Conservation (phyloP, 2,329 filamentous ascomycete species). For the Pseudogymnoascus sp. region DNA sequence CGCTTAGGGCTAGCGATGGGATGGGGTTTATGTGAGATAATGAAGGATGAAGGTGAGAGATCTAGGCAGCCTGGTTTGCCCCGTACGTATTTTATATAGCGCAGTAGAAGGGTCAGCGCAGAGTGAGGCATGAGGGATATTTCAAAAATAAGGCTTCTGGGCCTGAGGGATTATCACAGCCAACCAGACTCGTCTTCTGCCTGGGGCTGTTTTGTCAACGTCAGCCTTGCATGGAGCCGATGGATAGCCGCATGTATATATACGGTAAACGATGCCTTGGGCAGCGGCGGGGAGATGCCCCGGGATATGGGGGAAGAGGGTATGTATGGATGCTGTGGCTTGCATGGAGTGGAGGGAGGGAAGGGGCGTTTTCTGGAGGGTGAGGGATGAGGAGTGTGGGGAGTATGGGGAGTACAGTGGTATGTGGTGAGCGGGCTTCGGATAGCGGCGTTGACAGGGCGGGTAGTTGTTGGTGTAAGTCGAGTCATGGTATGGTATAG, state of each 20-base stretch:
- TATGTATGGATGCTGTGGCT: neutral
- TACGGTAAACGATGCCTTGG: neutral
- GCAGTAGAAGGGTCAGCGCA: neutral
- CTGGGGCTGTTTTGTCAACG: neutral
- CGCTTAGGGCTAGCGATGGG: neutral
- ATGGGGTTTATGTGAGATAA: neutral
- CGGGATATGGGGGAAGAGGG: neutral
- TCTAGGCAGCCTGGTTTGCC: neutral
- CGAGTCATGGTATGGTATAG: neutral
- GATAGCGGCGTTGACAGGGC: neutral
- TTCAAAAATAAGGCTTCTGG: neutral
- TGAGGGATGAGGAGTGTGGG: neutral
- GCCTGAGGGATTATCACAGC: neutral
- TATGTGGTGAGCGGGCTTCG: neutral
- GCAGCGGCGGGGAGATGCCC: neutral
- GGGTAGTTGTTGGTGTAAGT: too few species aligned
- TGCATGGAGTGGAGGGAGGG: neutral
- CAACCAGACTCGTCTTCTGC: neutral
- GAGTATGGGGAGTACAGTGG: neutral
- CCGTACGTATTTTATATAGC: neutral
- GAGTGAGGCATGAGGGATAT: neutral
- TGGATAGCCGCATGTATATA: neutral
- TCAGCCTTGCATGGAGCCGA: neutral
- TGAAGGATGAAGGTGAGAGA: neutral
- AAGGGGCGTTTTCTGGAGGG: neutral